A percentile compares a stretch with the other conserved stretches of the same genome.
Evolutionary conservation across 768 basidiomycete species (phyloP).

Genomic region (Podaxis sp.): DNA sequence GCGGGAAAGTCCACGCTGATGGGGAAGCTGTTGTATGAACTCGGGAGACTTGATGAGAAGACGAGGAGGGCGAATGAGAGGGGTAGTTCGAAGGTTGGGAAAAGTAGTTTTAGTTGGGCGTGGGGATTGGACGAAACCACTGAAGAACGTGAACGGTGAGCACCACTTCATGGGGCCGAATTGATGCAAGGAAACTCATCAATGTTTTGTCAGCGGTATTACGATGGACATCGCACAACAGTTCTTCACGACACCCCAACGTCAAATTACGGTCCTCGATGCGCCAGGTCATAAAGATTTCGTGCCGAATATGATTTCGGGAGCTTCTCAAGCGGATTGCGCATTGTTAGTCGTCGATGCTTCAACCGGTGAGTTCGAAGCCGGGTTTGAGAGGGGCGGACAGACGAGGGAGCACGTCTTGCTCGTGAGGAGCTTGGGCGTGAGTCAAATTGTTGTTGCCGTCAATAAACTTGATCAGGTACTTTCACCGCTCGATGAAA

Average conservation of each 20-base stretch:
- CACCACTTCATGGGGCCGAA: conserved; percentile 1
- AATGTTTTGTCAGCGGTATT: conserved; percentile 64
- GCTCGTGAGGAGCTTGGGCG: conserved; percentile 89
- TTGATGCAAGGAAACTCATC: not conserved
- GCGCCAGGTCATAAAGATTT: conserved; percentile 98
- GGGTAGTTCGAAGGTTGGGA: conserved; percentile 86
- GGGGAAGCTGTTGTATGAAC: conserved; percentile 91
- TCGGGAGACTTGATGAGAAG: conserved; percentile 87
- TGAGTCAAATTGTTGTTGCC: conserved; percentile 86
- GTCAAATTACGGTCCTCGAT: conserved; percentile 90
- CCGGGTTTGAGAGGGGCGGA: conserved; percentile 90
- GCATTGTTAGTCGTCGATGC: conserved; percentile 93
- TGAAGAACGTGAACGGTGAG: conserved; percentile 91
- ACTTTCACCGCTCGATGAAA: conserved; percentile 18
- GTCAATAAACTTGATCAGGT: conserved; percentile 96
- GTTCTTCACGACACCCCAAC: conserved; percentile 66
- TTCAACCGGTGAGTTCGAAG: conserved; percentile 89
- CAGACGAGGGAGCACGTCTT: conserved; percentile 95
- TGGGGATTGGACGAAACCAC: conserved; percentile 94
- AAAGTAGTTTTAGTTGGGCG: conserved; percentile 96
- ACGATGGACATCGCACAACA: conserved; percentile 97
- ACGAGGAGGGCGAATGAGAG: conserved; percentile 81
- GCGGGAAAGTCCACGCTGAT: conserved; percentile 98
- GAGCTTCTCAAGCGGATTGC: conserved; percentile 95
- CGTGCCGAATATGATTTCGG: conserved; percentile 99